Percentiles rank a stretch among this genome's conserved stretches.
These are phyloP conservation scores for Alternaria arbusti DNA, from an alignment of 2,329 filamentous ascomycete species.

Conservation along the genomic window DNA sequence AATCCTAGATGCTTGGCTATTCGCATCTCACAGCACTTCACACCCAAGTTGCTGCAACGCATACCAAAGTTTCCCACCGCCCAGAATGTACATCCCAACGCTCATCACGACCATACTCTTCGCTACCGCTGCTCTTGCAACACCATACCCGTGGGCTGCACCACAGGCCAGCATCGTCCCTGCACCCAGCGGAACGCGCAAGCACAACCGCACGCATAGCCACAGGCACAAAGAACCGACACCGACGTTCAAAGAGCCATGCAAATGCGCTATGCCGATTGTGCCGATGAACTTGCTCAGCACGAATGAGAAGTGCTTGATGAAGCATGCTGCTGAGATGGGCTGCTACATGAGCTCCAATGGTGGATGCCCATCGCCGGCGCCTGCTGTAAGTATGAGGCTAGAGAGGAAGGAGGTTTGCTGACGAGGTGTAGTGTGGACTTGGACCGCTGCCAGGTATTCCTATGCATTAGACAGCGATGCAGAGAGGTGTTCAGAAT, in stretches of 20 bases:
- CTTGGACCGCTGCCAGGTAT: slow-evolving; percentile 13
- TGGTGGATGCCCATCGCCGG: slow-evolving; percentile 25
- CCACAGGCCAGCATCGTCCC: slow-evolving; percentile 9
- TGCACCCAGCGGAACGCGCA: neutral
- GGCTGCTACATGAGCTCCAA: slow-evolving; percentile 23
- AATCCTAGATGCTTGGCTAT: neutral
- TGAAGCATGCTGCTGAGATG: slow-evolving; percentile 22
- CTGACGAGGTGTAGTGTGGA: slow-evolving; percentile 15
- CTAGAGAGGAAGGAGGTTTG: neutral
- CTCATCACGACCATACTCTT: slow-evolving; percentile 20
- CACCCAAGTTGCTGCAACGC: neutral
- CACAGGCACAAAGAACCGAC: slow-evolving; percentile 32
- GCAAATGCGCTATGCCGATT: slow-evolving; percentile 33
- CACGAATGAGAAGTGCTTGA: slow-evolving; percentile 27
- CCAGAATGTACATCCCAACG: slow-evolving; percentile 26
- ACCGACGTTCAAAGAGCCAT: slow-evolving; percentile 32
- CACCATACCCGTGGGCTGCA: slow-evolving; percentile 25
- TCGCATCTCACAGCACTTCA: neutral
- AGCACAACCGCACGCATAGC: slow-evolving; percentile 15
- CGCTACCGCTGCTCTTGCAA: slow-evolving; percentile 20
- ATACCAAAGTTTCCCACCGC: neutral
- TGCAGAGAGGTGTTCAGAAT: neutral
- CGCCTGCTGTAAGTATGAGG: slow-evolving; percentile 18
- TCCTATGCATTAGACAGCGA: neutral
- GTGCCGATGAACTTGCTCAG: slow-evolving; percentile 33